phyloP scores from a whole-genome alignment of 345 rosid genomes.

The Corymbia maculata region DNA sequence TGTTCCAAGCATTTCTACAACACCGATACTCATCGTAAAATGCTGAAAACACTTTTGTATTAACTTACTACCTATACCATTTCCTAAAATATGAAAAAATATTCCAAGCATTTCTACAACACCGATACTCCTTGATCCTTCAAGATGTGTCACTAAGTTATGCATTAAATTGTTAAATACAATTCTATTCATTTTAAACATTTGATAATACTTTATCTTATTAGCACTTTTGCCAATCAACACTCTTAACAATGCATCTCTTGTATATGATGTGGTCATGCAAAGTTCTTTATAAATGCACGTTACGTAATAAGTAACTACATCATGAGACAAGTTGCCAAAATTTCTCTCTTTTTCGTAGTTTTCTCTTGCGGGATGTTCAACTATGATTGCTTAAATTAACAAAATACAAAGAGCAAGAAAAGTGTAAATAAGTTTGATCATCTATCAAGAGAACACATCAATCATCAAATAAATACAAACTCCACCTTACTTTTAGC shows the following conservation, averaged over 20 bases:
- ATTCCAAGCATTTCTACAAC: not conserved
- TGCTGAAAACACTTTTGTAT: not conserved
- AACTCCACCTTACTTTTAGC: not conserved
- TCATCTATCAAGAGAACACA: not conserved
- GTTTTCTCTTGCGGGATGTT: not conserved
- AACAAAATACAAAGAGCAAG: not conserved
- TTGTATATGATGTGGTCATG: not conserved
- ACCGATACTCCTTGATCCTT: not conserved
- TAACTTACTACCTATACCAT: not conserved
- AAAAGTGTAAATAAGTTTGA: not conserved
- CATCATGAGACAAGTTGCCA: not conserved
- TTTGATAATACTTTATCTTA: not conserved
- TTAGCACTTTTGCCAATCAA: fast-evolving
- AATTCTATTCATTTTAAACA: not conserved
- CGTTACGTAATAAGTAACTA: not conserved
- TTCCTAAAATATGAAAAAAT: not conserved
- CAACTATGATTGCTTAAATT: not conserved
- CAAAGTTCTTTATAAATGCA: not conserved
- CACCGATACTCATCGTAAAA: not conserved
- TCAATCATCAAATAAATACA: not conserved
- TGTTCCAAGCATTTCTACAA: not conserved
- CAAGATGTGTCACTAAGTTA: not conserved
- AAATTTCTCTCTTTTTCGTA: not conserved
- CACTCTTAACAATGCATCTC: not conserved
- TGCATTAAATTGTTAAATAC: not conserved